These are phyloP conservation scores for Stagonosporopsis vannaccii DNA, from an alignment of 2,329 filamentous ascomycete species.

Conservation along the genomic window DNA sequence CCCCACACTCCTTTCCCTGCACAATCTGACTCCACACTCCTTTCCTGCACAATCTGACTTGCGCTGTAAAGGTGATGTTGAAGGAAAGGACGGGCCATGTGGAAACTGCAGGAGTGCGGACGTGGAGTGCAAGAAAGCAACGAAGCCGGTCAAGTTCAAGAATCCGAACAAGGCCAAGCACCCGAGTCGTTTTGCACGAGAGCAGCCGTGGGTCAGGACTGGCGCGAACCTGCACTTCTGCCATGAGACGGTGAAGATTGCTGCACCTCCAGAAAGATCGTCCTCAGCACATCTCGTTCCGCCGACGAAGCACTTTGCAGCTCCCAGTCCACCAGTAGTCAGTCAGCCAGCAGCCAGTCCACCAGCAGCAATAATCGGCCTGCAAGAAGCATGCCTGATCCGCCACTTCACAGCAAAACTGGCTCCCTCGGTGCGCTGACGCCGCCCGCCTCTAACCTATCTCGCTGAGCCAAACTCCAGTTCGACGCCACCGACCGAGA, in stretches of 20 bases:
- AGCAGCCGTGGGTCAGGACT: not conserved
- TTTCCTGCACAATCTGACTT: not conserved
- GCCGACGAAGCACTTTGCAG: not conserved
- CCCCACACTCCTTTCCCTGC: not conserved
- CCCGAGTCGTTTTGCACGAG: not conserved
- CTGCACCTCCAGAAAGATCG: not conserved
- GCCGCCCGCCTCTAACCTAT: not conserved
- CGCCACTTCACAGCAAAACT: constrained; percentile 1
- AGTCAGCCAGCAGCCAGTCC: not conserved
- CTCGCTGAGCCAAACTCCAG: not conserved
- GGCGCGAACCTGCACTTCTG: not conserved
- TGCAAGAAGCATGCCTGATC: constrained; percentile 5
- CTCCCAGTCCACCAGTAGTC: not conserved
- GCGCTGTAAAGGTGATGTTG: not conserved
- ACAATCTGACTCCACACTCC: too few relatives aligned
- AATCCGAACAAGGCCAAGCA: not conserved
- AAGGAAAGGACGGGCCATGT: not conserved
- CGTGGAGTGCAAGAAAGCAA: not conserved
- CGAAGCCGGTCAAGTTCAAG: not conserved
- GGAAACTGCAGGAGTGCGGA: not conserved
- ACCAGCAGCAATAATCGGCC: not conserved
- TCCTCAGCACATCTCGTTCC: not conserved
- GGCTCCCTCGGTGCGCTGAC: not conserved
- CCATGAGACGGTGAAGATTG: not conserved
- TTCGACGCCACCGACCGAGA: not conserved